Base-by-base conservation (phyloP, 805 yeast species). In the Candida lessepsii region DNA sequence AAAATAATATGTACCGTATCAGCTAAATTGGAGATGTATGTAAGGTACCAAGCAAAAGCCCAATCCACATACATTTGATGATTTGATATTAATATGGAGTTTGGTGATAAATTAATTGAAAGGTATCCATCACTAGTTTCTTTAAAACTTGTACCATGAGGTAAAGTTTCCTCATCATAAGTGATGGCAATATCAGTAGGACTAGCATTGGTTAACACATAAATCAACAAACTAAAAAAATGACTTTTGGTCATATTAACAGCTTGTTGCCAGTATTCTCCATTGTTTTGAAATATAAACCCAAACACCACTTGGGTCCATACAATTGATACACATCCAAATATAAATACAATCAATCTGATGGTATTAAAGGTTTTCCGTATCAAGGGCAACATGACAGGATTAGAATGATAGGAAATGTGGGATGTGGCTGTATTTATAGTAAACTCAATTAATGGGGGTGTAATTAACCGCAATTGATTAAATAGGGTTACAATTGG, bases 31-130 rank as follows among this genome's bases (percentile, higher is more conserved):
- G 87, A 76, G 5, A 89, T 73, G 57, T 86, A 84, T 0, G 86
- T 69, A 15, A 86, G 45, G 78, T 86, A 91, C 99, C 99, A 91
- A 40, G 88, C 50, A 52, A 78, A 89, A 9, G 85, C 71, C 99
- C 99, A 91, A 58, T 91, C 99, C 3, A 91, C 80, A 58, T 91
- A 91, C 17, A 91, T 83, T 63, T 90, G 97, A 61, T 91, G 98
- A 57, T 91, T 91, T n/a, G 93, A 78, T 25, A 90, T 81, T 33
- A 83, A 58, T 2, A 91, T 73, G 0, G 86, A 72, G 28, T 80
- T 73, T 15, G 75, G 76, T 6, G 68, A 58, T 31, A 82, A 52
- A 9, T 50, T 42, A 16, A 52, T 53, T 14, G 48, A 53, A 34
- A 52, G 40, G 31, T 52, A 47, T n/a, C 57, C 58, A 9, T 40